These are phyloP conservation scores for Phoenix roebelenii DNA, from an alignment of 176 grass and related monocot genomes.

Conservation along the genomic window DNA sequence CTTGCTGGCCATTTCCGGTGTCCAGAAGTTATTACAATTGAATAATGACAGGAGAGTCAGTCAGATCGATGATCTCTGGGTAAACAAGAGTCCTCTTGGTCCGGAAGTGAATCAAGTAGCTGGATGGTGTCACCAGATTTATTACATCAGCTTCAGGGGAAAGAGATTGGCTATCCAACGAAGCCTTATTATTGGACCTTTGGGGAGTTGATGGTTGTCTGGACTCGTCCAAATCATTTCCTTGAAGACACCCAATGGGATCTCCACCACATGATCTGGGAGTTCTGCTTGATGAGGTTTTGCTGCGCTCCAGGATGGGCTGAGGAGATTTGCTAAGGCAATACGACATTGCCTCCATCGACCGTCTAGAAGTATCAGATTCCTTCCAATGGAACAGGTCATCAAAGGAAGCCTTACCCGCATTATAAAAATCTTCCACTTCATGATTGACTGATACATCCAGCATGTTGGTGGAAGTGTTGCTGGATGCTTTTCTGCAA, in stretches of 20 bases:
- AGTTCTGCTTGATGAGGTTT: neutral
- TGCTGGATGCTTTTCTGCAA: too few relatives aligned
- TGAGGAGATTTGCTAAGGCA: neutral
- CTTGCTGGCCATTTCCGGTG: too few relatives aligned
- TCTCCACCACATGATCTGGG: neutral
- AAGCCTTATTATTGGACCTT: conserved; percentile 17
- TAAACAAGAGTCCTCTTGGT: neutral
- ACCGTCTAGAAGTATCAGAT: neutral
- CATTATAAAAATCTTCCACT: neutral
- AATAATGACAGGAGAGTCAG: conserved; percentile 55
- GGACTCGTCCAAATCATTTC: neutral
- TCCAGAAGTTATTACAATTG: conserved; percentile 23
- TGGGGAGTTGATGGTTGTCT: conserved; percentile 9
- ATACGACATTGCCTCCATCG: neutral
- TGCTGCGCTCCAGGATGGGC: neutral
- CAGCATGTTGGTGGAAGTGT: too few relatives aligned
- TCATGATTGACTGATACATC: neutral
- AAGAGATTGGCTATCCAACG: conserved; percentile 5
- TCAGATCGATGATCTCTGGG: conserved; percentile 58
- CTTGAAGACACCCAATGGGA: neutral
- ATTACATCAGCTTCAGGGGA: conserved; percentile 8
- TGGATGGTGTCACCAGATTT: conserved; percentile 34
- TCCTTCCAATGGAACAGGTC: neutral
- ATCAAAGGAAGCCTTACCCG: neutral
- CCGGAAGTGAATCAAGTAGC: neutral